Evolutionary conservation across 306 rosid genomes (phyloP), one percentile per base, ranked within the genome.

Genomic region (Neltuma alba): DNA sequence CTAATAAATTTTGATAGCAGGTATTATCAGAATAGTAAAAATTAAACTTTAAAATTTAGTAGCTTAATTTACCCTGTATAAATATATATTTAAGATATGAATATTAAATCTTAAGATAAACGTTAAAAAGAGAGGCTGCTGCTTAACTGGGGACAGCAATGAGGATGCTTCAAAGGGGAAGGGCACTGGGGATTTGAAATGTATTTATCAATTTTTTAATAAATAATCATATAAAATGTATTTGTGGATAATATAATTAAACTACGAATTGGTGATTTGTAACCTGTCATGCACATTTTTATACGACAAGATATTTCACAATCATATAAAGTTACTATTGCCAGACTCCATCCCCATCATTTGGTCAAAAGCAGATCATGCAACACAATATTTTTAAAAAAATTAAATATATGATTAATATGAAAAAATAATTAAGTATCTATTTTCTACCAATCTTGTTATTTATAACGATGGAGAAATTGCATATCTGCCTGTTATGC

Each of bases 81-180:
- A 5, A 12, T 42, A 12, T 3, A 12, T 42, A 12, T 42, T 42
- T 0, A 13, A 42, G 13, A 13, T 2, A 42, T 42, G 48, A 42
- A 42, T 3, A 44, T 44, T 13, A 12, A 44, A 44, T 85, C 72
- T 27, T 62, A 63, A 71, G 14, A 78, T 62, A 60, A 21, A 50
- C 38, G 52, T 31, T 80, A 7, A 27, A 61, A 70, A 75, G 25
- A 70, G 76, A 82, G 70, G 34, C 3, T 71, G 70, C 57, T 70
- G 38, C 74, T 77, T 47, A 66, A 61, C 50, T 36, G 68, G 83
- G 34, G 73, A 78, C 86, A 79, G 71, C 80, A 82, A 33, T 64
- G 71, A 76, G 63, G 44, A 60, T 76, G 86, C 71, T 65, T 74
- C 52, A 64, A 36, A 55, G 31, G 68, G 72, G 20, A 20, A 72